Evolutionary conservation across 257 asterid species (phyloP).

Genomic region (Nicotiana obtusifolia): DNA sequence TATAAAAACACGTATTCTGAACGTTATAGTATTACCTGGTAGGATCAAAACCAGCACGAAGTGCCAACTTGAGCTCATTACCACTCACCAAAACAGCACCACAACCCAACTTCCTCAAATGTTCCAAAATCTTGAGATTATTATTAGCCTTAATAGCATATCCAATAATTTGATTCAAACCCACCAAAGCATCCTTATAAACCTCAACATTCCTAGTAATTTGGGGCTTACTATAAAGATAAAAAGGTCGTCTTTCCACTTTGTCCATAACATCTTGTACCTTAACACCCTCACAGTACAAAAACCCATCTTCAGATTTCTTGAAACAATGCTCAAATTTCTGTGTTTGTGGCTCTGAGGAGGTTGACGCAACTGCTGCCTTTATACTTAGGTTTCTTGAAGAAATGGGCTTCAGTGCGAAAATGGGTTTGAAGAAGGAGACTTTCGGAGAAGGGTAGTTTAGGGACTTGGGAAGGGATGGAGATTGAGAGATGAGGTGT

Average conservation of each 20-base stretch:
- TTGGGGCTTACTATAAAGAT: constrained; percentile 80
- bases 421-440: constrained; percentile 17
- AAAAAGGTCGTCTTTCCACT: constrained; percentile 78
- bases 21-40: constrained; percentile 34
- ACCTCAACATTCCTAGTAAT: constrained; percentile 81
- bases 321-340: constrained; percentile 67
- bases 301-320: constrained; percentile 68
- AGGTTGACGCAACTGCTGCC: constrained; percentile 47
- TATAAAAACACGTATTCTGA: too few relatives aligned
- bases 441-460: constrained; percentile 13
- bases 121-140: constrained; percentile 84
- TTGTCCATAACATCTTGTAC: constrained; percentile 67
- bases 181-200: constrained; percentile 73
- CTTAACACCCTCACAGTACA: constrained; percentile 63
- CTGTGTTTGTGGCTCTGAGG: constrained; percentile 47
- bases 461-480: constrained; percentile 24
- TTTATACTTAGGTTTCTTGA: constrained; percentile 30
- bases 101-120: constrained; percentile 66
- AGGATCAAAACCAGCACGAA: constrained; percentile 85
- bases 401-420: constrained; percentile 35
- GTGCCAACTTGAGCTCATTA: constrained; percentile 78
- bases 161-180: constrained; percentile 62
- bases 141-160: constrained; percentile 96
- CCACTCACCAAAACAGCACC: constrained; percentile 95
- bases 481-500: constrained; percentile 40